These are phyloP conservation scores for Cucurbitaria berberidis DNA, from an alignment of 2,329 filamentous ascomycete species.

Conservation along the genomic window DNA sequence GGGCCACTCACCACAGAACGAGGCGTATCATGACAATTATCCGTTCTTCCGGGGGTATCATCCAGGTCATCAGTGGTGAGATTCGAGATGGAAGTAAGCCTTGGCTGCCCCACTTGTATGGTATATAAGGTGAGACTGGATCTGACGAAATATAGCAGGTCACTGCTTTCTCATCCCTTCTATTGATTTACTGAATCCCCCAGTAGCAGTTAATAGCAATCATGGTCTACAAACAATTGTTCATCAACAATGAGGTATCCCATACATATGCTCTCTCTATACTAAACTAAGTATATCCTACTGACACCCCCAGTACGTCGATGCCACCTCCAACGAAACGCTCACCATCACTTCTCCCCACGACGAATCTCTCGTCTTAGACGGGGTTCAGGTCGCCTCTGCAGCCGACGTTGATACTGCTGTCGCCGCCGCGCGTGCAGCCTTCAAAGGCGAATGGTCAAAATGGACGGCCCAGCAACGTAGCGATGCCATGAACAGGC, in stretches of 20 bases:
- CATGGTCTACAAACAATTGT: constrained; percentile 28
- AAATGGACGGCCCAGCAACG: constrained; percentile 28
- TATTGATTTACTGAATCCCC: too few relatives aligned
- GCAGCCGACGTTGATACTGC: constrained; percentile 34
- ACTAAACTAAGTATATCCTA: not conserved
- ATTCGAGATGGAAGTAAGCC: too few relatives aligned
- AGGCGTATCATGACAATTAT: too few relatives aligned
- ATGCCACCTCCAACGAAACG: constrained; percentile 27
- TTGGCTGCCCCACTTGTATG: too few relatives aligned
- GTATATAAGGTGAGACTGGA: too few relatives aligned
- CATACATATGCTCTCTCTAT: not conserved
- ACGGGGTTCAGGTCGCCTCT: constrained; percentile 30
- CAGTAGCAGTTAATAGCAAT: constrained; percentile 4
- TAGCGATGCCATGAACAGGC: constrained; percentile 27
- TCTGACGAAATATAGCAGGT: too few relatives aligned
- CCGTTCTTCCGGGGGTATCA: too few relatives aligned
- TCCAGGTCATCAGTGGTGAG: too few relatives aligned
- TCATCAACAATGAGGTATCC: constrained; percentile 41
- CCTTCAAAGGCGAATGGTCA: constrained; percentile 31
- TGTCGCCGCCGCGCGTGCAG: constrained; percentile 30
- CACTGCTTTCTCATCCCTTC: too few relatives aligned
- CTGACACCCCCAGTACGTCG: constrained; percentile 21
- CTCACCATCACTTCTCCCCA: constrained; percentile 33
- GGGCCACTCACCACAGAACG: too few relatives aligned
- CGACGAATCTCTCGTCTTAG: constrained; percentile 30